phyloP scores from a whole-genome alignment of 2,329 filamentous ascomycete genomes.

The Aspergillus fumigatus region DNA sequence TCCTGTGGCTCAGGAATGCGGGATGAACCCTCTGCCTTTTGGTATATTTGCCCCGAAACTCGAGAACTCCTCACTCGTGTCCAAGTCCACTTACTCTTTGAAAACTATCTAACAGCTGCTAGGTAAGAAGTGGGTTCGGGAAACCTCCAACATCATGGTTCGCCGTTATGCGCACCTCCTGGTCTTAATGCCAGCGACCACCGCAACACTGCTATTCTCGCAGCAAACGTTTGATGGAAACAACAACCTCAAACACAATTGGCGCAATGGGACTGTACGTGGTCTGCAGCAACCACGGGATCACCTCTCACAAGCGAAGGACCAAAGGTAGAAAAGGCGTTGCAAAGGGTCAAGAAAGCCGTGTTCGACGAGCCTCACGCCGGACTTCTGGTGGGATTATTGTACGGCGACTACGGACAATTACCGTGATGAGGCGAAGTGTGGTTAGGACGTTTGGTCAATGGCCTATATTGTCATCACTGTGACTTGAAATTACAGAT shows the following conservation, averaged over 20 bases:
- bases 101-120: no score
- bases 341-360: conserved; percentile 14
- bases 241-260: conserved; percentile 15
- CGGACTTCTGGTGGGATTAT: conserved; percentile 16
- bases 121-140: no score
- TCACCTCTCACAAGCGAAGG: conserved; percentile 11
- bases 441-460: not conserved
- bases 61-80: no score
- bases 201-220: conserved; percentile 2
- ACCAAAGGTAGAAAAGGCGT: conserved; percentile 6
- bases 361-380: not conserved
- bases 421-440: not conserved
- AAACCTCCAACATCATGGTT: not conserved
- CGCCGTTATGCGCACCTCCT: not conserved
- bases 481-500: not conserved
- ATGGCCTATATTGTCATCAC: not conserved
- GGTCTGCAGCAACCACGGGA: conserved; percentile 14
- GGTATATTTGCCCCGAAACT: not conserved
- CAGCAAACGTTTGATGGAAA: conserved; percentile 13
- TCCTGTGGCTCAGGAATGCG: not conserved
- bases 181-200: not conserved
- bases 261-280: conserved; percentile 18
- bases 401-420: not conserved
- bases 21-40: not conserved
- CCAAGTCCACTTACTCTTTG: no score